Percentiles rank a stretch among this genome's conserved stretches.
Evolutionary conservation across 2,329 filamentous ascomycete species (phyloP).

Genomic region (Arthrocladium fulminans): DNA sequence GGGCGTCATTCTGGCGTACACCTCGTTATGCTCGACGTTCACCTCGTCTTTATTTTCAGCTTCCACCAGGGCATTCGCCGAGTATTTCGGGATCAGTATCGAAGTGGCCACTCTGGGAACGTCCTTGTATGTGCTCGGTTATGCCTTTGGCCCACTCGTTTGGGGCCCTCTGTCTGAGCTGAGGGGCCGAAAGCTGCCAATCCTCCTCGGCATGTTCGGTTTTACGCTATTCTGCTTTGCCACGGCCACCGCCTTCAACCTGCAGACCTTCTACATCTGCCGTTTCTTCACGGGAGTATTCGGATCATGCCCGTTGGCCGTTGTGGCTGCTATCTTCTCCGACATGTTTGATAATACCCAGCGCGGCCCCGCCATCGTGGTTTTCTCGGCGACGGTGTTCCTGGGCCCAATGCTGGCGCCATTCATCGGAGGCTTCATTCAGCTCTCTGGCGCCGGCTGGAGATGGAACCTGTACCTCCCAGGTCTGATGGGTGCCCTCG

Average conservation of each 20-base stretch:
- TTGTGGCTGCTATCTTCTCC: slow-evolving; percentile 48
- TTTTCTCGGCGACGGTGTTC: slow-evolving; percentile 46
- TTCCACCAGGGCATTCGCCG: slow-evolving; percentile 50
- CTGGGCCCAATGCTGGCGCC: slow-evolving; percentile 45
- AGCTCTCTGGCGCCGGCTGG: slow-evolving; percentile 43
- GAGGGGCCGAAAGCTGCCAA: slow-evolving; percentile 40
- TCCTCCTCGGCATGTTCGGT: slow-evolving; percentile 42
- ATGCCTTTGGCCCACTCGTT: slow-evolving; percentile 40
- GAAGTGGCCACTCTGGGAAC: slow-evolving; percentile 35
- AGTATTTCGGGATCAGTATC: slow-evolving; percentile 48
- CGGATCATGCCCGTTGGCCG: slow-evolving; percentile 45
- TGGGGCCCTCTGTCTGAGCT: slow-evolving; percentile 49
- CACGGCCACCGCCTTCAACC: slow-evolving; percentile 42
- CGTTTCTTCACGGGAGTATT: slow-evolving; percentile 48
- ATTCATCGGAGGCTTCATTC: slow-evolving; percentile 47
- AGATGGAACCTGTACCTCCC: slow-evolving; percentile 48
- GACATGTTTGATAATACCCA: slow-evolving; percentile 47
- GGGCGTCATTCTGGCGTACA: slow-evolving; percentile 21
- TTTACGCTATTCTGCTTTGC: slow-evolving; percentile 44
- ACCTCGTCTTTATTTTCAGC: slow-evolving; percentile 58
- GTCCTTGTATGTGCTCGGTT: slow-evolving; percentile 38
- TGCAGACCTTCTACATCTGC: slow-evolving; percentile 46
- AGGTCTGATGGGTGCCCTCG: slow-evolving; percentile 48
- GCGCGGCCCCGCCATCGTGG: slow-evolving; percentile 38
- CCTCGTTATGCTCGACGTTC: slow-evolving; percentile 42